Base-by-base conservation (phyloP, 306 rosid genomes). In the Urtica urens region DNA sequence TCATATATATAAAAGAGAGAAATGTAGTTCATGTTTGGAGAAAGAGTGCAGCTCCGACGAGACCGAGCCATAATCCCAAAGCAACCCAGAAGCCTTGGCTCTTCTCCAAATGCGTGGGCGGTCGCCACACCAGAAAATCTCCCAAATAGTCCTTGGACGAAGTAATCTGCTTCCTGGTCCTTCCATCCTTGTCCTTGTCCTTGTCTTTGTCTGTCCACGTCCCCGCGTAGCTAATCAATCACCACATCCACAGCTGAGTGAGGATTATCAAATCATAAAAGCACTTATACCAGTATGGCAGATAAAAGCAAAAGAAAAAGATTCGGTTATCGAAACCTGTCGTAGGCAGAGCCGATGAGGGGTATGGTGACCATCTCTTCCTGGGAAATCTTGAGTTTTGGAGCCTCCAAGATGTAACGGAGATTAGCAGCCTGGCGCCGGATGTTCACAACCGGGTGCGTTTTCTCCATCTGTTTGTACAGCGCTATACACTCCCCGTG, bases 301-400 rank as follows among this genome's bases (percentile, higher is more conserved):
- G 29, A 1, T 44, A 11, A 19, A n/a, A 5, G 14, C 13, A 20
- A 5, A 27, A 49, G 40, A 19, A n/a, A n/a, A n/a, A n/a, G n/a
- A n/a, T n/a, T n/a, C n/a, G n/a, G n/a, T n/a, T 22, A 33, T 6
- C 34, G 28, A 53, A 46, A 80, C 88, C 83, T 80, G 68, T 80
- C 88, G 51, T 80, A 80, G 59, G 72, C 71, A 34, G 83, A 73
- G 62, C 83, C 83, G 17, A 80, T 76, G 52, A 76, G 67, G 4
- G 88, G 88, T 46, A 80, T 80, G 30, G 95, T 84, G 23, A 90
- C 90, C 97, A 84, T 90, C 79, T 90, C 97, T 64, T 90, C 97
- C 64, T 69, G 97, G 11, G 95, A 53, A 67, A 90, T 90, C 87
- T 90, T 90, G 64, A 90, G 78, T 73, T 84, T 84, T 22, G 97